Percentiles rank a stretch among this genome's conserved stretches.
Conservation (phyloP, 2,329 filamentous ascomycete genomes). For the Colletotrichum zoysiae region DNA sequence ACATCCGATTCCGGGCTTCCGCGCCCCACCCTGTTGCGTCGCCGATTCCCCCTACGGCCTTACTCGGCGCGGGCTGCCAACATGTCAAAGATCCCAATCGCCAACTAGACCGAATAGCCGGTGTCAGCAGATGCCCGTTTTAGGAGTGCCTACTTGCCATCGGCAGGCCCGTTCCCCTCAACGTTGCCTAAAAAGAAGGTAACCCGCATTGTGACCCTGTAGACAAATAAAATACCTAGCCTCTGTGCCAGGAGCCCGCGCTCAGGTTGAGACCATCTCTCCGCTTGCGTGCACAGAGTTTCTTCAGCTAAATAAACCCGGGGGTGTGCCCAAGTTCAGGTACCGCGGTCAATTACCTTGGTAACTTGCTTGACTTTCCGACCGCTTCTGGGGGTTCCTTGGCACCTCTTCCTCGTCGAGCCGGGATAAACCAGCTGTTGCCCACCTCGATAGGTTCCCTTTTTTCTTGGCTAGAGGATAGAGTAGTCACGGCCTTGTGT, state of each 20-base stretch:
- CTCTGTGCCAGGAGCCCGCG: constrained; percentile 11
- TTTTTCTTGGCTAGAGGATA: background rate
- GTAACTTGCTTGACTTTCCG: constrained; percentile 19
- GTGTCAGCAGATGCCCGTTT: background rate
- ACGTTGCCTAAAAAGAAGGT: background rate
- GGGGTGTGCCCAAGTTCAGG: constrained; percentile 11
- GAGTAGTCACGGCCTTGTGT: constrained; percentile 1
- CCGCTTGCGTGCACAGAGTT: constrained; percentile 2
- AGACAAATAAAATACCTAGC: background rate
- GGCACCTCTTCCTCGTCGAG: background rate
- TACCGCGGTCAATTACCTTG: constrained; percentile 11
- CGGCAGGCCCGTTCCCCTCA: background rate
- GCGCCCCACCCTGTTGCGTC: constrained; percentile 4
- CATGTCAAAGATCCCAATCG: background rate
- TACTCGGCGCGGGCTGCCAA: constrained; percentile 1
- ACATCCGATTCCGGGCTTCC: constrained; percentile 33
- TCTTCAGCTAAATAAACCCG: constrained; percentile 11
- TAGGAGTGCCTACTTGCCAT: background rate
- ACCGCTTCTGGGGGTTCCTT: constrained; percentile 23
- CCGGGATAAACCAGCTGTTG: constrained; percentile 3
- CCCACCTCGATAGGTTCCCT: constrained; percentile 1
- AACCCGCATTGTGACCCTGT: background rate
- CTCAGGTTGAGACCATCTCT: constrained; percentile 25
- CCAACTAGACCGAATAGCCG: constrained; percentile 23
- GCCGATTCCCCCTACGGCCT: background rate